phyloP scores from a whole-genome alignment of 176 grass and related monocot genomes.

The Leersia perrieri region DNA sequence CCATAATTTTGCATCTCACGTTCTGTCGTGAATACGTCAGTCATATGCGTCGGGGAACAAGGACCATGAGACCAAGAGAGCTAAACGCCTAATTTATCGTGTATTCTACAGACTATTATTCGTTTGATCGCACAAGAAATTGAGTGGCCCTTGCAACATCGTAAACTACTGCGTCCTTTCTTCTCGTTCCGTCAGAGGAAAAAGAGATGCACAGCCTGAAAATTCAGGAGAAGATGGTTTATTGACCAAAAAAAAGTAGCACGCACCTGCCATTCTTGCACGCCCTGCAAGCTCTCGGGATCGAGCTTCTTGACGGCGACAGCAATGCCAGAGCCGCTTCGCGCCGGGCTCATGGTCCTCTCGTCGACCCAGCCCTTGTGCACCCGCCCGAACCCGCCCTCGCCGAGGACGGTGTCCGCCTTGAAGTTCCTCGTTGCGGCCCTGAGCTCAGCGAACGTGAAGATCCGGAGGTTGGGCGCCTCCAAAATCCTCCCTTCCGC shows the following conservation, averaged over 20 bases:
- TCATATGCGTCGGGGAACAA: neutral
- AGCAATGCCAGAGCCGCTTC: conserved; percentile 48
- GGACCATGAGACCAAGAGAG: neutral
- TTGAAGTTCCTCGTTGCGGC: conserved; percentile 61
- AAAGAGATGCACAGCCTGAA: neutral
- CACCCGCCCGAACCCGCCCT: conserved; percentile 74
- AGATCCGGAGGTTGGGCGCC: conserved; percentile 64
- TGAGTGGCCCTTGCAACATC: neutral
- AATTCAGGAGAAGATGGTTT: neutral
- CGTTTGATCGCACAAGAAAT: neutral
- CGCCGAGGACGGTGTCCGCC: conserved; percentile 55
- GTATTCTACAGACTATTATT: neutral
- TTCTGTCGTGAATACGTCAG: conserved; percentile 19
- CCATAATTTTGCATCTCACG: neutral
- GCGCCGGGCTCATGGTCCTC: conserved; percentile 45
- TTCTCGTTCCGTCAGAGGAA: neutral
- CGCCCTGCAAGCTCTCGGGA: conserved; percentile 64
- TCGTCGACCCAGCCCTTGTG: conserved; percentile 77
- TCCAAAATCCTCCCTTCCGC: conserved; percentile 61
- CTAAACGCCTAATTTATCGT: too few relatives aligned
- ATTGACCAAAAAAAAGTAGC: neutral
- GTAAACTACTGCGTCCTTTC: neutral
- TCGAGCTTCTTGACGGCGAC: conserved; percentile 80
- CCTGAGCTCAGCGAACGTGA: conserved; percentile 67
- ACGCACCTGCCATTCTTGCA: conserved; percentile 72